Evolutionary conservation across 768 basidiomycete genomes (phyloP).

Genomic region (Cyclocybe aegerita): DNA sequence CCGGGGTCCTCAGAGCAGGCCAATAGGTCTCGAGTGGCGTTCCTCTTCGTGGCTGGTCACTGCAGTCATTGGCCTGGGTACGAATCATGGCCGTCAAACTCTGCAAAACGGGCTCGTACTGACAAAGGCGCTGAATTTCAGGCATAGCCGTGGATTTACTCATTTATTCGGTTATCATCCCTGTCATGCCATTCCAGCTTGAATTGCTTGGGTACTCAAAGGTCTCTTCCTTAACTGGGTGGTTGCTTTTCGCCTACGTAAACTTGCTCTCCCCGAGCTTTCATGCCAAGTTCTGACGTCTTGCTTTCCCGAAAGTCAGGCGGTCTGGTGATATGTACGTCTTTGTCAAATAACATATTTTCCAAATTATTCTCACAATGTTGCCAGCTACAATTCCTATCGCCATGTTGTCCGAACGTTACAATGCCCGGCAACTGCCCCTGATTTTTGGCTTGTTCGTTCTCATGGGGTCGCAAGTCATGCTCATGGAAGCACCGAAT

Average conservation of each 20-base stretch:
- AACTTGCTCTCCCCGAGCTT: constrained; percentile 17
- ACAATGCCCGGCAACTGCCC: constrained; percentile 44
- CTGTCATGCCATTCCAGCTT: constrained; percentile 64
- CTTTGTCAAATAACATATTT: not conserved
- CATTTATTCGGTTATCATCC: constrained; percentile 63
- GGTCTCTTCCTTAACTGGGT: constrained; percentile 54
- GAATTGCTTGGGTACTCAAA: constrained; percentile 42
- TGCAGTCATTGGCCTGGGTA: constrained; percentile 50
- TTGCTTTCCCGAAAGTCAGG: constrained; percentile 38
- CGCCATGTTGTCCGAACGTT: constrained; percentile 53
- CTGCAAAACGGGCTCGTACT: not conserved
- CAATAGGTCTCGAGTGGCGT: constrained; percentile 54
- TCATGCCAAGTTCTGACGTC: not conserved
- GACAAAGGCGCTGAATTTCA: constrained; percentile 13
- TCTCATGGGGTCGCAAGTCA: constrained; percentile 52
- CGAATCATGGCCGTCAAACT: constrained; percentile 11
- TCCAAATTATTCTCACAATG: not conserved
- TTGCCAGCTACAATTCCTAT: constrained; percentile 53
- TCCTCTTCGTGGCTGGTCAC: constrained; percentile 60
- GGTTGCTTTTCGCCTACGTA: constrained; percentile 62
- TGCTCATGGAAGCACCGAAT: constrained; percentile 62
- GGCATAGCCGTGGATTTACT: constrained; percentile 51
- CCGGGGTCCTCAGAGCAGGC: constrained; percentile 14
- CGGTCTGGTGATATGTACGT: constrained; percentile 55
- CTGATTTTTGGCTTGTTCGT: constrained; percentile 49